Conservation (phyloP, 352 stramenopile species). For the Aphanomyces invadans region DNA sequence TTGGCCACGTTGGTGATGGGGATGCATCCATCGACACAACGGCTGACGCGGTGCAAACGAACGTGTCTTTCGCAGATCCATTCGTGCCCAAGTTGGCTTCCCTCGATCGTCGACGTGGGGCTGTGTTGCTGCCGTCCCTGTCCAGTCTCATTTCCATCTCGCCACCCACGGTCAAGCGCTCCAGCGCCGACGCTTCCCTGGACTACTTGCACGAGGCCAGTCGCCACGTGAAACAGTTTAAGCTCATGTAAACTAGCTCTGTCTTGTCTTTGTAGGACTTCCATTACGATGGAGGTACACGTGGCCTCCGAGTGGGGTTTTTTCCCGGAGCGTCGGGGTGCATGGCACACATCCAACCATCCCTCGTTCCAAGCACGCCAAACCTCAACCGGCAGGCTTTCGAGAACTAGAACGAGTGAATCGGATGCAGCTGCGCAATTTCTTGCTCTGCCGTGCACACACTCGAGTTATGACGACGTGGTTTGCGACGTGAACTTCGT, state of each 20-base stretch:
- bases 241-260: conserved; percentile 4
- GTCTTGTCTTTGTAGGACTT: neutral
- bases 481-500: too few relatives aligned
- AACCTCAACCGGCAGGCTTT: too few relatives aligned
- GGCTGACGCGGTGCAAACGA: neutral
- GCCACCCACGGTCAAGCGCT: conserved; percentile 9
- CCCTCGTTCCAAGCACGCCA: too few relatives aligned
- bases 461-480: too few relatives aligned
- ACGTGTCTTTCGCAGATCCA: neutral
- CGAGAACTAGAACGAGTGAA: too few relatives aligned
- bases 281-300: neutral
- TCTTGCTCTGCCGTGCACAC: too few relatives aligned
- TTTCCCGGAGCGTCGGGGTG: too few relatives aligned
- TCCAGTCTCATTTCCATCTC: conserved; percentile 17
- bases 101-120: neutral
- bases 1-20: neutral
- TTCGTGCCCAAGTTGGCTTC: neutral
- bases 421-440: too few relatives aligned
- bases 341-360: too few relatives aligned
- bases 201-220: neutral
- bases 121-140: neutral
- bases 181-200: neutral
- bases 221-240: neutral
- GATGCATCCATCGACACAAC: neutral
- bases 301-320: conserved; percentile 15